Percentiles rank a stretch among this genome's conserved stretches.
phyloP scores from a whole-genome alignment of 2,329 filamentous ascomycete species.

The Pseudocercospora crystallina region DNA sequence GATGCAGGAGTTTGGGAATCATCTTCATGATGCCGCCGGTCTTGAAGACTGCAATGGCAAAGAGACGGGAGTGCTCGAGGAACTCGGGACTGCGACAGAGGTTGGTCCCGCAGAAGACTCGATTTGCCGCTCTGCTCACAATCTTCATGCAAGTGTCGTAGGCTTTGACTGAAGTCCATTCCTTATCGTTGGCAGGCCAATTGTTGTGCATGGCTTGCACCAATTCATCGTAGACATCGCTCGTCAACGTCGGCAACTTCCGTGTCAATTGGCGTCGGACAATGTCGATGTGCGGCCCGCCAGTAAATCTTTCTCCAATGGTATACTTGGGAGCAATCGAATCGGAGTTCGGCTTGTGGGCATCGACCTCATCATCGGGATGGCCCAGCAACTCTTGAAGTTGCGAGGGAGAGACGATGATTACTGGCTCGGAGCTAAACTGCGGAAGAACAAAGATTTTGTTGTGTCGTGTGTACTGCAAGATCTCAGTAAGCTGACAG shows the following conservation, averaged over 20 bases:
- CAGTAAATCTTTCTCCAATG: constrained; percentile 9
- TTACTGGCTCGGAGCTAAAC: constrained; percentile 19
- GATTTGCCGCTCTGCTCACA: constrained; percentile 25
- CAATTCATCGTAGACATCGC: constrained; percentile 24
- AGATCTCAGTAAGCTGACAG: not conserved
- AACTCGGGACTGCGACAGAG: constrained; percentile 22
- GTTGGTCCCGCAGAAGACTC: constrained; percentile 23
- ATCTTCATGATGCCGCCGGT: constrained; percentile 20
- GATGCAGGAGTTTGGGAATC: constrained; percentile 18
- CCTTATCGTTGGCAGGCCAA: constrained; percentile 11
- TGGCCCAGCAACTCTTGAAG: constrained; percentile 21
- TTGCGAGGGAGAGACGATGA: constrained; percentile 22
- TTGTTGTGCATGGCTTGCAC: constrained; percentile 16
- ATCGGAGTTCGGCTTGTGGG: constrained; percentile 12
- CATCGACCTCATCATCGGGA: constrained; percentile 21
- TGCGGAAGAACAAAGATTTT: constrained; percentile 25
- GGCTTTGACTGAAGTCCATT: constrained; percentile 16
- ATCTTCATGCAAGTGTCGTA: constrained; percentile 24
- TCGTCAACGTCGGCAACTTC: constrained; percentile 24
- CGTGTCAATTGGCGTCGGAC: constrained; percentile 24
- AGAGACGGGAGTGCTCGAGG: constrained; percentile 21
- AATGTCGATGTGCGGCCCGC: constrained; percentile 21
- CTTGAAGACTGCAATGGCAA: constrained; percentile 22
- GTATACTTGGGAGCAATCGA: constrained; percentile 19
- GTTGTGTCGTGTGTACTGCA: constrained; percentile 16